Base-by-base conservation (phyloP, 2,329 filamentous ascomycete genomes). In the Aspergillus sp. region DNA sequence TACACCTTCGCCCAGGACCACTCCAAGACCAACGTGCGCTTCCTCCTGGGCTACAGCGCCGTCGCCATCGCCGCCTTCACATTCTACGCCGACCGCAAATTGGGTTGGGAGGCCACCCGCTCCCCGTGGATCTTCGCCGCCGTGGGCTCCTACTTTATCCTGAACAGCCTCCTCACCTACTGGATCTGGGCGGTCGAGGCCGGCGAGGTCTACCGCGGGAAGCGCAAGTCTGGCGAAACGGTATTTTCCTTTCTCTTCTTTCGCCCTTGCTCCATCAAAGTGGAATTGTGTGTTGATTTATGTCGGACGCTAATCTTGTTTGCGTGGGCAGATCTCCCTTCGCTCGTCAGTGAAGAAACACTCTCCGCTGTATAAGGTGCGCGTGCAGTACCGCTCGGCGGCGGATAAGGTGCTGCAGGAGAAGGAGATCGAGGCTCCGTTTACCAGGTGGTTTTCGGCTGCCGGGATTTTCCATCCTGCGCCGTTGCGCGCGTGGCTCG, bases 71-170 rank as follows among this genome's bases (percentile, higher is more conserved):
- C 91, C 16, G 92, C 81, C 19, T 88, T 85, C 56, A 91, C 90
- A 64, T 97, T 97, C 79, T 85, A 84, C 57, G 92, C 91, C 77
- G 94, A 99, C 80, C 96, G 91, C 78, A 90, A 89, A 68, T 79
- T 91, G 45, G 93, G 92, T 63, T 97, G 94, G 81, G 90, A 96
- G 58, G 78, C 75, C 56, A 96, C 92, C 16, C 95, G 94, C 73
- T 72, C 70, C 3, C 76, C 81, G 58, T 93, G 86, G 77, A 95
- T 93, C 0, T 82, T 88, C 3, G 82, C 80, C 36, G 93, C 94
- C 3, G 93, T 97, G 4, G 79, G 81, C 10, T 68, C 87, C 14
- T 99, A 99, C 77, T 86, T 89, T 40, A 48, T 88, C 2, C 76
- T 99, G 47, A 97, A 97, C 69, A 80, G 82, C 25, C 78, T 81